A percentile compares a stretch with the other conserved stretches of the same genome.
These are phyloP conservation scores for Eremothecium cymbalariae DNA, from an alignment of 1,139 yeast genomes.

Conservation along the genomic window DNA sequence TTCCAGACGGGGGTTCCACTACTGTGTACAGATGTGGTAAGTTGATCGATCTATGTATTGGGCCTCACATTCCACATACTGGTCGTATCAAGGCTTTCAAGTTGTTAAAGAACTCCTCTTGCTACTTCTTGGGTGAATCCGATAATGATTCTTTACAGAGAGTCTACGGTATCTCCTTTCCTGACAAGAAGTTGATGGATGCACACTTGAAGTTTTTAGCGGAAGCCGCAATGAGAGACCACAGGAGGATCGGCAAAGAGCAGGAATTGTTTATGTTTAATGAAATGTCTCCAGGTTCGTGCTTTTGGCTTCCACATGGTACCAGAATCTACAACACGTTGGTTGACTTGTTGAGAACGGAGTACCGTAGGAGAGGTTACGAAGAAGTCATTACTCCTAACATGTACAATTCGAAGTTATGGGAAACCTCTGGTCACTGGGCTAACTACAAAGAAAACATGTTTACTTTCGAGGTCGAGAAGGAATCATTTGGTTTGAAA, in stretches of 20 bases:
- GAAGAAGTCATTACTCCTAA: slow-evolving; percentile 98
- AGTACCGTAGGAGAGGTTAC: slow-evolving; percentile 85
- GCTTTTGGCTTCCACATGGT: slow-evolving; percentile 98
- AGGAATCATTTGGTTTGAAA: slow-evolving; percentile 79
- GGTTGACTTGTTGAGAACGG: slow-evolving; percentile 66
- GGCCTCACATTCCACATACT: slow-evolving; percentile 97
- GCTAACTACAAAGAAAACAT: slow-evolving; percentile 92
- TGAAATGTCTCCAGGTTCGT: slow-evolving; percentile 95
- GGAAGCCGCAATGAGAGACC: slow-evolving; percentile 97
- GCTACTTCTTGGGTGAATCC: slow-evolving; percentile 92
- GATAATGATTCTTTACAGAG: slow-evolving; percentile 93
- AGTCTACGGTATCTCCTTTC: slow-evolving; percentile 97
- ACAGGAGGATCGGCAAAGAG: slow-evolving; percentile 91
- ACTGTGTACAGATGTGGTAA: slow-evolving; percentile 99
- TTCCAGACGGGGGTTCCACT: slow-evolving; percentile 93
- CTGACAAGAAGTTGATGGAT: slow-evolving; percentile 94
- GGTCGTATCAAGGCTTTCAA: slow-evolving; percentile 94
- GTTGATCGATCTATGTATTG: slow-evolving; percentile 91
- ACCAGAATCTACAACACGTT: slow-evolving; percentile 87
- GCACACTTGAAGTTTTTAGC: slow-evolving; percentile 91
- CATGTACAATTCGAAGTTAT: slow-evolving; percentile 88
- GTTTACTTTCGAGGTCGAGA: slow-evolving; percentile 94
- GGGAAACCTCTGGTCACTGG: slow-evolving; percentile 99
- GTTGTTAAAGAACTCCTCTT: slow-evolving; percentile 89
- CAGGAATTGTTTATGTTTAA: slow-evolving; percentile 93